phyloP scores from a whole-genome alignment of 441 rosid species.

The Hypseocharis bilobata region DNA sequence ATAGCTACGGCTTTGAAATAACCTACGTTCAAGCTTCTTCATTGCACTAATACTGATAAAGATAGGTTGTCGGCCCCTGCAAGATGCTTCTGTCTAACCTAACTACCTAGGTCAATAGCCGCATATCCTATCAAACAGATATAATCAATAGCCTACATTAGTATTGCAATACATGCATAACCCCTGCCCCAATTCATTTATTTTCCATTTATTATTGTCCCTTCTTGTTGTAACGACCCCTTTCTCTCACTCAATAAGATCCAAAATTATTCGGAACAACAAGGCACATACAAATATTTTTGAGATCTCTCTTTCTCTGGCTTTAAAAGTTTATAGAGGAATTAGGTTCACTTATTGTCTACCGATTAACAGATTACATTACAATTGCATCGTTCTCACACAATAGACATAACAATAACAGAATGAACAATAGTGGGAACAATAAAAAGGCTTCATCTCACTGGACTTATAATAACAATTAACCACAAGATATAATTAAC shows the following conservation, averaged over 20 bases:
- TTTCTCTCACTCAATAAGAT: background rate
- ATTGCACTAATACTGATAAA: background rate
- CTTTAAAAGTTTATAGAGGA: background rate
- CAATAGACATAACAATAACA: background rate
- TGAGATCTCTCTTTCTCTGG: background rate
- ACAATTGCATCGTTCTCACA: background rate
- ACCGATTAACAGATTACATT: background rate
- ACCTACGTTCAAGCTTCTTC: background rate
- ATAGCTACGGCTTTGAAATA: background rate
- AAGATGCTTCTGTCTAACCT: background rate
- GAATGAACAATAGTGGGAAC: background rate
- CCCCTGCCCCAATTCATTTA: background rate
- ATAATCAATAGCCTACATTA: too few relatives aligned
- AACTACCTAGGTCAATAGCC: background rate
- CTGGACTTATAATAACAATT: background rate
- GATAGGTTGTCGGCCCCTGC: background rate
- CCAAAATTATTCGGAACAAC: background rate
- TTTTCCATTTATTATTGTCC: background rate
- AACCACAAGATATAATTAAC: constrained; percentile 28
- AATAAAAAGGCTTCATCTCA: background rate
- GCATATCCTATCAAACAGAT: background rate
- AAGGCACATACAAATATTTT: background rate
- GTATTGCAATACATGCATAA: background rate
- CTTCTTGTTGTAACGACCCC: background rate
- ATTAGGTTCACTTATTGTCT: background rate